Conservation (phyloP, 495 filamentous ascomycete genomes). For the Neurospora hispaniola region DNA sequence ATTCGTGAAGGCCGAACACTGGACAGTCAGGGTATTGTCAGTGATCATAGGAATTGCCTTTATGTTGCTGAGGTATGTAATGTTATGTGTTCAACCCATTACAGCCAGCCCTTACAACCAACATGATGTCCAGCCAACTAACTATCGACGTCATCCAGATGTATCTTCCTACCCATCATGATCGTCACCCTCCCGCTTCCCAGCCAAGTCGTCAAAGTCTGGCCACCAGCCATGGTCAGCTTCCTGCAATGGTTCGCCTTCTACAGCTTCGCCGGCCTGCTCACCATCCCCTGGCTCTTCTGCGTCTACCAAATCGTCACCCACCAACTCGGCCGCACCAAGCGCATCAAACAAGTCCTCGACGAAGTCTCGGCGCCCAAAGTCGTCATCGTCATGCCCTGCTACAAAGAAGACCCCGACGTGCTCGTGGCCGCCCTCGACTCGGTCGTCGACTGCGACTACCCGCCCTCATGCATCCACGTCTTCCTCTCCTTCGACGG, state of each 20-base stretch:
- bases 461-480: slow-evolving; percentile 86
- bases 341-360: slow-evolving; percentile 71
- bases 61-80: slow-evolving; percentile 54
- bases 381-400: slow-evolving; percentile 95
- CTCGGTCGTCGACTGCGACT: slow-evolving; percentile 90
- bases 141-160: slow-evolving; percentile 34
- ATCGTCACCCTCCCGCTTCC: slow-evolving; percentile 87
- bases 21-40: slow-evolving; percentile 67
- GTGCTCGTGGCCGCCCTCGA: slow-evolving; percentile 82
- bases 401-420: slow-evolving; percentile 85
- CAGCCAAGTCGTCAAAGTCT: slow-evolving; percentile 52
- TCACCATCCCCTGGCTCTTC: slow-evolving; percentile 85
- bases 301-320: slow-evolving; percentile 87
- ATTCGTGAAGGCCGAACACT: slow-evolving; percentile 80
- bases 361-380: slow-evolving; percentile 85
- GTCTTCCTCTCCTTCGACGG: slow-evolving; percentile 97
- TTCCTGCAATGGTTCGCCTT: slow-evolving; percentile 94
- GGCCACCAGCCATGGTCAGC: slow-evolving; percentile 53
- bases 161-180: slow-evolving; percentile 88
- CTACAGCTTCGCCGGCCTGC: slow-evolving; percentile 77
- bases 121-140: background rate
- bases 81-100: slow-evolving; percentile 4
- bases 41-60: slow-evolving; percentile 67
- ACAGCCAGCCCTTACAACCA: background rate
- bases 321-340: slow-evolving; percentile 68